Evolutionary conservation across 2,329 filamentous ascomycete genomes (phyloP), one percentile per base, ranked within the genome.

Genomic region (Teratosphaeria nubilosa): DNA sequence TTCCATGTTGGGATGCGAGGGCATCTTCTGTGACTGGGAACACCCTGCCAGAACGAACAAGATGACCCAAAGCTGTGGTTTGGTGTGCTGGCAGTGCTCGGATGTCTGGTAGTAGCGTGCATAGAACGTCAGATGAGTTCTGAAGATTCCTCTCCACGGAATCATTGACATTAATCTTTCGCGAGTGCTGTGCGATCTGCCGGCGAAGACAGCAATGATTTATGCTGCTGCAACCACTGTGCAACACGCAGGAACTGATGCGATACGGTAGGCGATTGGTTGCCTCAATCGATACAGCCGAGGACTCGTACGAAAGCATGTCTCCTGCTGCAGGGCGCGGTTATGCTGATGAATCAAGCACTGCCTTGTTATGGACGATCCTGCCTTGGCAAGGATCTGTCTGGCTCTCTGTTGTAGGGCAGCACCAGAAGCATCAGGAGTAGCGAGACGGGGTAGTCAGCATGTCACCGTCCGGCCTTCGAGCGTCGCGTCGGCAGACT

Each of bases 361-460:
- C 34, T 41, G 34, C 34, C 34, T 16, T 41, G 11, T 5, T n/a
- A 41, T 14, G 3, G 13, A 41, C 13, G 34, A 41, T 41, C 34
- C 34, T 41, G 34, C 14, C 34, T 14, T 41, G 34, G 34, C 34
- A n/a, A 41, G 27, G 13, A 41, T 41, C 34, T 41, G 5, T 41
- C 34, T n/a, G 34, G 34, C 13, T 41, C 11, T 4, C 2, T 11
- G 27, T 30, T 4, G 11, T 41, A 41, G 34, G 34, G 34, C 34
- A n/a, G 34, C 14, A 37, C 2, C 1, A 27, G 27, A 2, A 27
- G 27, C 27, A 27, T 27, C 27, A 1, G 1, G 1, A 2, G 1
- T 2, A 27, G 2, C n/a, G n/a, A n/a, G n/a, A n/a, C n/a, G 1
- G 1, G 2, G 1, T 2, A 27, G 2, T 27, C 27, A 27, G 27